These are phyloP conservation scores for Neonectria sp. DNA, from an alignment of 2,329 filamentous ascomycete genomes.

Conservation along the genomic window DNA sequence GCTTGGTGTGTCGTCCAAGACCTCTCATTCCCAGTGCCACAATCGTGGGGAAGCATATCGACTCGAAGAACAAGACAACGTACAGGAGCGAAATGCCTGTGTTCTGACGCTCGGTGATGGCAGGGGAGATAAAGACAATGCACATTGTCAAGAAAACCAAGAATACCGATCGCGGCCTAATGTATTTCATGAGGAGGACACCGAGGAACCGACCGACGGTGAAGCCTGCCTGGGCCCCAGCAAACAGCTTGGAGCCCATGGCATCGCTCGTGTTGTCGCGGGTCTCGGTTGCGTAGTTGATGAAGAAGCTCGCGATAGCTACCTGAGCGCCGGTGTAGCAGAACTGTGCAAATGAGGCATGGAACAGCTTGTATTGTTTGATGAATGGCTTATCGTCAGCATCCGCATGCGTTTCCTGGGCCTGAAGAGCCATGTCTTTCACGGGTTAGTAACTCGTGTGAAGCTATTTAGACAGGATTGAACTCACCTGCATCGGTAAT, in stretches of 20 bases:
- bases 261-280: slow-evolving; percentile 65
- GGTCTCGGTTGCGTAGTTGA: slow-evolving; percentile 79
- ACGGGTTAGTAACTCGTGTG: slow-evolving; percentile 18
- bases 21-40: slow-evolving; percentile 83
- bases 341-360: slow-evolving; percentile 83
- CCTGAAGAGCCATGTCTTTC: slow-evolving; percentile 76
- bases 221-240: slow-evolving; percentile 82
- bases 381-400: slow-evolving; percentile 73
- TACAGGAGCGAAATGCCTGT: slow-evolving; percentile 74
- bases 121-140: slow-evolving; percentile 72
- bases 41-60: slow-evolving; percentile 86
- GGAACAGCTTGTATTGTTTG: slow-evolving; percentile 83
- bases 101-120: slow-evolving; percentile 63
- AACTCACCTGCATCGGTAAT: slow-evolving; percentile 68
- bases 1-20: slow-evolving; percentile 82
- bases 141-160: slow-evolving; percentile 74
- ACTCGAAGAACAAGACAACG: slow-evolving; percentile 83
- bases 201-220: slow-evolving; percentile 81
- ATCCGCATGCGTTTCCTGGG: slow-evolving; percentile 66
- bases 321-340: slow-evolving; percentile 84
- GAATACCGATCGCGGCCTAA: slow-evolving; percentile 78
- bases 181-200: slow-evolving; percentile 75
- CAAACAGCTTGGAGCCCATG: slow-evolving; percentile 76
- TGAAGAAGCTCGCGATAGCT: slow-evolving; percentile 77
- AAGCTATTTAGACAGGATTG: too few species aligned